A percentile compares a stretch with the other conserved stretches of the same genome.
Conservation (phyloP, 352 stramenopile genomes). For the Peronospora destructor region DNA sequence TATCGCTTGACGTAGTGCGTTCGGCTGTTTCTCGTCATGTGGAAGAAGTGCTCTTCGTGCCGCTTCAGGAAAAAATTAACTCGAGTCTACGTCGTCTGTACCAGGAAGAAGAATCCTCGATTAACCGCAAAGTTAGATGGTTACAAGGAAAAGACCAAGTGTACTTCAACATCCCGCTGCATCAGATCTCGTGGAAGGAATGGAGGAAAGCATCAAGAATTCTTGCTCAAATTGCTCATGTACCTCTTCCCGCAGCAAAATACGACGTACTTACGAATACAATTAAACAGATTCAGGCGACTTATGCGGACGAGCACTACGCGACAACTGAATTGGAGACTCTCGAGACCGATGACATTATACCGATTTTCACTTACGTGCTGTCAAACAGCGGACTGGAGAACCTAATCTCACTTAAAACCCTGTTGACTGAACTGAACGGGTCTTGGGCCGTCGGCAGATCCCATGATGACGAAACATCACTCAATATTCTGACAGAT, state of each 20-base stretch:
- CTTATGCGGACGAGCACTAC: slow-evolving; percentile 69
- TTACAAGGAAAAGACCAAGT: slow-evolving; percentile 87
- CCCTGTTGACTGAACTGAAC: slow-evolving; percentile 67
- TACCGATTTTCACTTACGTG: slow-evolving; percentile 88
- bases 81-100: slow-evolving; percentile 49
- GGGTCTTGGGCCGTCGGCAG: slow-evolving; percentile 57
- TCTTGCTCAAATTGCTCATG: slow-evolving; percentile 49
- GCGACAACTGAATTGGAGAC: slow-evolving; percentile 40
- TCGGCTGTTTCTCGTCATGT: slow-evolving; percentile 68
- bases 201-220: slow-evolving; percentile 72
- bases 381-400: slow-evolving; percentile 80
- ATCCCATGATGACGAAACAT: slow-evolving; percentile 54
- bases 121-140: slow-evolving; percentile 85
- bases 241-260: slow-evolving; percentile 59
- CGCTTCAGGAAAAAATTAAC: slow-evolving; percentile 59
- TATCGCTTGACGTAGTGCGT: slow-evolving; percentile 51
- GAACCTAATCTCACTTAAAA: slow-evolving; percentile 76
- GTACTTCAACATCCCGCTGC: slow-evolving; percentile 82
- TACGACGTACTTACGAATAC: slow-evolving; percentile 73
- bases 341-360: slow-evolving; percentile 80
- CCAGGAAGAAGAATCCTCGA: slow-evolving; percentile 64
- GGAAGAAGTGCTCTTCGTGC: slow-evolving; percentile 71
- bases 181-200: slow-evolving; percentile 81
- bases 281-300: slow-evolving; percentile 69
- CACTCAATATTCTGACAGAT: slow-evolving; percentile 68